These are phyloP conservation scores for Musa beccarii DNA, from an alignment of 176 grass and related monocot species.

Conservation along the genomic window DNA sequence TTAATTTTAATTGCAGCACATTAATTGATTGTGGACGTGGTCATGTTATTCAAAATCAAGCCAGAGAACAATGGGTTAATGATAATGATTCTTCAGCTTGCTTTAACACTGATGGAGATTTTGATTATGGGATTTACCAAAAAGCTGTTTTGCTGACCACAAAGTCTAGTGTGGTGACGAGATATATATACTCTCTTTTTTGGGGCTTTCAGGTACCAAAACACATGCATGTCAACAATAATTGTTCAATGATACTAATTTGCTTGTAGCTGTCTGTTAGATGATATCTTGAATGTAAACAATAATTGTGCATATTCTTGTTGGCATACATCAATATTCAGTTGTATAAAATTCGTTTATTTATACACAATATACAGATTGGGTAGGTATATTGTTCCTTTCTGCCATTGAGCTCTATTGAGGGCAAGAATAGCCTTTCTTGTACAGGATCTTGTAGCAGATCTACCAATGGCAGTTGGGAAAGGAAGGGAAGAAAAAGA, in stretches of 20 bases:
- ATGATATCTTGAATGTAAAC: not conserved
- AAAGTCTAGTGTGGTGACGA: slow-evolving; percentile 42
- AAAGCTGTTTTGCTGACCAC: slow-evolving; percentile 69
- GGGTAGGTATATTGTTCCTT: no score
- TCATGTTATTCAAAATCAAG: slow-evolving; percentile 3
- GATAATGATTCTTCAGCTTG: slow-evolving; percentile 41
- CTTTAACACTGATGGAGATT: slow-evolving; percentile 35
- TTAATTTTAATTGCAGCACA: slow-evolving; percentile 31
- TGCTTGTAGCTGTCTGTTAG: not conserved
- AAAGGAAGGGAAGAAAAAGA: no score
- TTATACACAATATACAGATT: no score
- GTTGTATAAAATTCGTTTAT: no score
- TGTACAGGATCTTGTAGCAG: no score
- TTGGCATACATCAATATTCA: no score
- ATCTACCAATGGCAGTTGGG: no score
- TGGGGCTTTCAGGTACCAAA: slow-evolving; percentile 95
- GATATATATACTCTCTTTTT: slow-evolving; percentile 90
- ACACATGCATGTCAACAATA: not conserved
- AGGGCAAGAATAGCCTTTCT: no score
- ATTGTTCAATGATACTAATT: not conserved
- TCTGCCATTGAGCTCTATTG: no score
- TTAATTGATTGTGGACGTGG: slow-evolving; percentile 67
- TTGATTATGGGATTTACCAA: slow-evolving; percentile 75
- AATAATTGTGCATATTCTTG: no score
- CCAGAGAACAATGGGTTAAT: slow-evolving; percentile 36